Conservation (phyloP, 2,329 filamentous ascomycete species). For the Lachnellula suecica region DNA sequence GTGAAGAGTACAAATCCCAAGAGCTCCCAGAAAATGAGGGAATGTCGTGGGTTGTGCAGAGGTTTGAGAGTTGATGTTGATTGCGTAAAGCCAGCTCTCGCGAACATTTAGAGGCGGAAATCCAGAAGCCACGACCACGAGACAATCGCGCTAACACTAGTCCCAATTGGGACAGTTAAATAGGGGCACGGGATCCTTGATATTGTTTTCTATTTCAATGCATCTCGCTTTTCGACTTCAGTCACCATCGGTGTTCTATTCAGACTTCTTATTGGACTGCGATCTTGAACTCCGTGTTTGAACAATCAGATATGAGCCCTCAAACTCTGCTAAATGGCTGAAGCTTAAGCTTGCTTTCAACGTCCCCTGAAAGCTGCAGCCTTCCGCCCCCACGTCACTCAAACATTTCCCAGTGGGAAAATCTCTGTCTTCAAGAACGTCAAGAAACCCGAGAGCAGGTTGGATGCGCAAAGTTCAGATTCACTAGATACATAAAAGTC, state of each 20-base stretch:
- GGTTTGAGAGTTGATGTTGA: constrained; percentile 12
- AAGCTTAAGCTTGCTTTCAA: too few species aligned
- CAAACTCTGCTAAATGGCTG: too few species aligned
- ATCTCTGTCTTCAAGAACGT: too few species aligned
- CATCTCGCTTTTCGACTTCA: too few species aligned
- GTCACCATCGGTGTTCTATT: too few species aligned
- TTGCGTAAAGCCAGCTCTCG: constrained; percentile 10
- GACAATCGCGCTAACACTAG: background rate
- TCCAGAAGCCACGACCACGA: too few species aligned
- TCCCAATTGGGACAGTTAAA: background rate
- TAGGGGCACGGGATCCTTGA: background rate
- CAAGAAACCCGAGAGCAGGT: too few species aligned
- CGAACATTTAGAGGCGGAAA: too few species aligned
- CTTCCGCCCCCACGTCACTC: background rate
- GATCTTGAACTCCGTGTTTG: background rate
- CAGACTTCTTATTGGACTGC: too few species aligned
- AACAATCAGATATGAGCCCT: background rate
- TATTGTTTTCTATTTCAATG: too few species aligned
- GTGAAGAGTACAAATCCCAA: constrained; percentile 23
- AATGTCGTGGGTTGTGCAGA: constrained; percentile 13
- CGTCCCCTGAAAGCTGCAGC: background rate
- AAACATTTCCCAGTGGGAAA: background rate
- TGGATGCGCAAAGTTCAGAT: too few species aligned
- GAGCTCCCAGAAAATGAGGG: constrained; percentile 21
- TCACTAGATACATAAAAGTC: too few species aligned